Base-by-base conservation (phyloP, 1,284 basidiomycete species). In the Cutaneotrichosporon cavernicola region DNA sequence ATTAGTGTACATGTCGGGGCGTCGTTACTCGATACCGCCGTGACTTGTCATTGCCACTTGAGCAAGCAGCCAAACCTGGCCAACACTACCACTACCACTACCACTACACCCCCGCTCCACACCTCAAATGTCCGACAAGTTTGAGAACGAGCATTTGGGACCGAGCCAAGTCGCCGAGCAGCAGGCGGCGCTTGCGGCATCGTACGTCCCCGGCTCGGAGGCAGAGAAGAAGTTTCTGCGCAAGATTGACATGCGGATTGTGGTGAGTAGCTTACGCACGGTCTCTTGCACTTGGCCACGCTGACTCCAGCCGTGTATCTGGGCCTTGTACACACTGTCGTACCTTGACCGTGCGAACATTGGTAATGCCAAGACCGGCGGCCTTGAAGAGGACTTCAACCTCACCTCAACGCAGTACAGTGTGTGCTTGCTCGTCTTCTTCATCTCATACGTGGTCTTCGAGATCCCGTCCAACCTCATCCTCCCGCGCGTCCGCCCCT, bases 281-380 rank as follows among this genome's bases (percentile, higher is more conserved):
- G 53, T 10, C n/a, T n/a, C n/a, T n/a, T 21, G 2, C 4, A 32
- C 22, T 10, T 47, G 13, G 14, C 40, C 40, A 43, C 7, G 21
- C 36, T 32, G 16, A 56, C 21, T 22, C 18, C 56, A 73, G 68
- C 76, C 76, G 4, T 69, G 70, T 52, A 76, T 80, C 52, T 80
- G 79, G 79, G 69, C 60, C 3, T 66, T 79, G n/a, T 80, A 80
- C 70, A 75, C 76, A 13, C 67, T 79, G 30, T 75, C 73, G 4
- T 81, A 79, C 65, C 70, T 80, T 2, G 78, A 80, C 64, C 68
- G 78, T 50, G 77, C 76, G 34, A 80, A 80, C 61, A 77, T 80
- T 30, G 75, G 77, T 38, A 78, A 77, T 56, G 78, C 78, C 60
- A 78, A 76, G 63, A 75, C 76, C 2, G 71, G 71, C 13, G 71